phyloP scores from a whole-genome alignment of 208 protist species.

The Sergeia podlipaevii region DNA sequence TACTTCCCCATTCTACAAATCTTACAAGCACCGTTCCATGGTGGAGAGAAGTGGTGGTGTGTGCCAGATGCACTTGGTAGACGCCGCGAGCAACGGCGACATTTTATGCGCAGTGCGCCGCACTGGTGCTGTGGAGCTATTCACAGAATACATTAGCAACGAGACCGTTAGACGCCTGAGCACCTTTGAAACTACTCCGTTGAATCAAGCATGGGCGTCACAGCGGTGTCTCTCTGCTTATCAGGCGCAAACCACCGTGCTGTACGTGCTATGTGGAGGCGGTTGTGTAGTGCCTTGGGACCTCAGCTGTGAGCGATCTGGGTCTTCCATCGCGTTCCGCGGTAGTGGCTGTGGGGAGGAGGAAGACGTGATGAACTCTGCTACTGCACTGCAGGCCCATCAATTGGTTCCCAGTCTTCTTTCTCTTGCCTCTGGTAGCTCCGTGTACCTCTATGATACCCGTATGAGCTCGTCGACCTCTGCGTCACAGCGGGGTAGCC shows the following conservation, averaged over 20 bases:
- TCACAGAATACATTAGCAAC: slow-evolving; percentile 37
- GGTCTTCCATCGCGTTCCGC: no score
- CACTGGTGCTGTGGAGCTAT: slow-evolving; percentile 61
- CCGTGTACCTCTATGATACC: slow-evolving; percentile 44
- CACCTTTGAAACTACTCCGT: slow-evolving; percentile 54
- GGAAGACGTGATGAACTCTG: no score
- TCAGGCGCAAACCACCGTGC: slow-evolving; percentile 37
- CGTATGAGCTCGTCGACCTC: no score
- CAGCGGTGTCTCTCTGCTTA: slow-evolving; percentile 72
- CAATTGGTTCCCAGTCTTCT: slow-evolving; percentile 31
- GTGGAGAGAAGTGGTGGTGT: slow-evolving; percentile 14
- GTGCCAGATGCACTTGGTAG: slow-evolving; percentile 64
- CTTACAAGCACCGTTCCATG: no score
- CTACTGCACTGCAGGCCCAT: slow-evolving; percentile 32
- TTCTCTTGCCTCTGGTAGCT: slow-evolving; percentile 38
- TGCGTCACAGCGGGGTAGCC: no score
- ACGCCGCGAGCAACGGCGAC: slow-evolving; percentile 48
- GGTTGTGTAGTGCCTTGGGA: no score
- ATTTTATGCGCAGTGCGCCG: slow-evolving; percentile 72
- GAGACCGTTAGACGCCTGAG: slow-evolving; percentile 26
- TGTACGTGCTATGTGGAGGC: slow-evolving; percentile 56
- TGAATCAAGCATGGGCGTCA: slow-evolving; percentile 20
- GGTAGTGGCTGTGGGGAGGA: no score
- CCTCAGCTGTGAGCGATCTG: slow-evolving; percentile 19
- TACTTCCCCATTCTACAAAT: no score